These are phyloP conservation scores for Fusarium mexicanum DNA, from an alignment of 2,329 filamentous ascomycete genomes.

Conservation along the genomic window DNA sequence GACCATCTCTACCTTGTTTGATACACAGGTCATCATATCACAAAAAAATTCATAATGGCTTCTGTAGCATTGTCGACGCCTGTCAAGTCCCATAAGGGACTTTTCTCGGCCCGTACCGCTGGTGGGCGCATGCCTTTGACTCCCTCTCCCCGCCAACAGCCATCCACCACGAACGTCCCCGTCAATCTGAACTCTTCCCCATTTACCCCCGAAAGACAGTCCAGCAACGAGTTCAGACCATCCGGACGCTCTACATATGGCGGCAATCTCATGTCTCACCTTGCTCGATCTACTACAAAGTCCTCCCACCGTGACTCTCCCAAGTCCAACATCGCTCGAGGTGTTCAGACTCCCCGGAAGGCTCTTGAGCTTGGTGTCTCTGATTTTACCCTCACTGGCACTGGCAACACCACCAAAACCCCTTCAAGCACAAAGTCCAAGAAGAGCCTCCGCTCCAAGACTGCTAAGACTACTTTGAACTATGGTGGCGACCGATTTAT, in stretches of 20 bases:
- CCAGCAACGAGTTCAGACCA: slow-evolving; percentile 61
- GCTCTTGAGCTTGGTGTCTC: slow-evolving; percentile 89
- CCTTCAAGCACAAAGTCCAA: slow-evolving; percentile 67
- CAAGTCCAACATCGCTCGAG: slow-evolving; percentile 93
- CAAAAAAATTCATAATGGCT: slow-evolving; percentile 73
- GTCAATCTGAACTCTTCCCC: slow-evolving; percentile 73
- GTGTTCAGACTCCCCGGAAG: slow-evolving; percentile 79
- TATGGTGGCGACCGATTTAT: slow-evolving; percentile 94
- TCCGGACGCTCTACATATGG: slow-evolving; percentile 79
- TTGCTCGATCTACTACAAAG: slow-evolving; percentile 75
- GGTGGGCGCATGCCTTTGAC: slow-evolving; percentile 95
- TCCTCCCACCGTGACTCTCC: slow-evolving; percentile 82
- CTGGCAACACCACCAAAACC: slow-evolving; percentile 70
- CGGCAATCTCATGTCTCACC: slow-evolving; percentile 81
- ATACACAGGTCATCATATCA: slow-evolving; percentile 16
- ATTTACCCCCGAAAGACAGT: slow-evolving; percentile 75
- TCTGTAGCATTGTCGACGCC: slow-evolving; percentile 84
- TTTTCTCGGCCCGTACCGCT: slow-evolving; percentile 92
- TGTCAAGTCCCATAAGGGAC: slow-evolving; percentile 90
- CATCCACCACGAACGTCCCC: slow-evolving; percentile 59
- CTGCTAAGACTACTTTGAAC: slow-evolving; percentile 81
- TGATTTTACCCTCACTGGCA: slow-evolving; percentile 90
- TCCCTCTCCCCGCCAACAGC: slow-evolving; percentile 82
- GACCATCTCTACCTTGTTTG: slow-evolving; percentile 6
- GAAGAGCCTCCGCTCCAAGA: slow-evolving; percentile 65